Percentiles rank a stretch among this genome's conserved stretches.
Evolutionary conservation across 75 land plant genomes (phyloP).

Genomic region (Selaginella tamariscina): DNA sequence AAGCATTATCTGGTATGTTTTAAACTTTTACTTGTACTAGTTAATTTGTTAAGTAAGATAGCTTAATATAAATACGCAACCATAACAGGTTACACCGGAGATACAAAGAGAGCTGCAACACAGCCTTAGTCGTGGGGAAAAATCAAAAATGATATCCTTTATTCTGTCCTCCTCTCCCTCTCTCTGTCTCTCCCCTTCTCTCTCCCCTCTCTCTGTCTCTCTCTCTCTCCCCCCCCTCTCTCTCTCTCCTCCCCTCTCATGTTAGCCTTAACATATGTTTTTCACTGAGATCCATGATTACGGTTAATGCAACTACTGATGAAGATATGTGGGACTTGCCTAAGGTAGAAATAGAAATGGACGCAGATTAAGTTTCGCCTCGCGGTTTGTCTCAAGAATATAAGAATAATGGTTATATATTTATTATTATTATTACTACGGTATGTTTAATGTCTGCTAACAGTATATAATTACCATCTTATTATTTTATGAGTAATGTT

Average conservation of each 20-base stretch:
- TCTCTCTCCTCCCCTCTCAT: neutral
- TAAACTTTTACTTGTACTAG: neutral
- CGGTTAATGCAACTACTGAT: conserved; percentile 45
- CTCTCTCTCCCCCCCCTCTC: no score
- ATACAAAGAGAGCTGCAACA: conserved; percentile 64
- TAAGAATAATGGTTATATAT: no score
- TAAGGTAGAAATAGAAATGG: conserved; percentile 66
- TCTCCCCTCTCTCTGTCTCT: neutral
- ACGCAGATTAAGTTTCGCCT: conserved; percentile 41
- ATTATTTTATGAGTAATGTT: no score
- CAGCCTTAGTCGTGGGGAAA: conserved; percentile 75
- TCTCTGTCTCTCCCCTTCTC: neutral
- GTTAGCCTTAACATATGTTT: neutral
- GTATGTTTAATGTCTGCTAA: no score
- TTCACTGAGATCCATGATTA: conserved; percentile 25
- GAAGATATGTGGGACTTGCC: conserved; percentile 92
- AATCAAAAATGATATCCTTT: conserved; percentile 27
- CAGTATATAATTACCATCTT: no score
- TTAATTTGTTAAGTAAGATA: conserved; percentile 4
- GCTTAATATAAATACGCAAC: neutral
- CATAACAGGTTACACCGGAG: conserved; percentile 77
- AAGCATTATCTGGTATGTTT: conserved; percentile 59
- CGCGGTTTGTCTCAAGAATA: no score
- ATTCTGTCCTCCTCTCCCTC: neutral
- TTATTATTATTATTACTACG: no score